Evolutionary conservation across 345 rosid genomes (phyloP).

Genomic region (Citrus inodora): DNA sequence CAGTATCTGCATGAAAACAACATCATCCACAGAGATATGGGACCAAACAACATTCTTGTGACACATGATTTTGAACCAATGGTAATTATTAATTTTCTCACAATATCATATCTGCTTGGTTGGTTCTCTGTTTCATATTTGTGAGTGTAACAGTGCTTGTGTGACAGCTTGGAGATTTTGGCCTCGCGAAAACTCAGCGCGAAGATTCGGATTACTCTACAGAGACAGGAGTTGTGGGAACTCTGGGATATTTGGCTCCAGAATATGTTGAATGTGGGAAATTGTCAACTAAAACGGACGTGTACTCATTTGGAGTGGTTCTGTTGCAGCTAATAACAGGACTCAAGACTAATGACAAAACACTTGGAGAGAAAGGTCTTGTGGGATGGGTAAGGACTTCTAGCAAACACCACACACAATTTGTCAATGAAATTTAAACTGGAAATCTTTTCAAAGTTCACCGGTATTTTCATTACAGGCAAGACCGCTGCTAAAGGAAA

Average conservation of each 20-base stretch:
- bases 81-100: slow-evolving; percentile 32
- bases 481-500: slow-evolving; percentile 54
- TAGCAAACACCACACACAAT: neutral
- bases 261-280: slow-evolving; percentile 67
- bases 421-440: neutral
- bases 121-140: too few species aligned
- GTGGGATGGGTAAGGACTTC: slow-evolving; percentile 57
- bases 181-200: slow-evolving; percentile 50
- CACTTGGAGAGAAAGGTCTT: slow-evolving; percentile 59
- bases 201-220: slow-evolving; percentile 43
- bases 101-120: neutral
- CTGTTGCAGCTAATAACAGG: slow-evolving; percentile 66
- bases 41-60: slow-evolving; percentile 67
- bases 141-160: neutral
- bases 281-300: slow-evolving; percentile 65
- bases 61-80: slow-evolving; percentile 53
- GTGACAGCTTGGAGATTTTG: slow-evolving; percentile 62
- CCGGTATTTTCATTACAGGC: slow-evolving; percentile 37
- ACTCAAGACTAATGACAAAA: slow-evolving; percentile 50
- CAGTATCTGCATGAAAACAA: slow-evolving; percentile 53
- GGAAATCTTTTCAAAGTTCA: neutral
- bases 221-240: slow-evolving; percentile 56
- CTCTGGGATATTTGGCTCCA: slow-evolving; percentile 61
- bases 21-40: slow-evolving; percentile 61
- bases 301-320: slow-evolving; percentile 62